These are phyloP conservation scores for Phytophthora melonis DNA, from an alignment of 352 stramenopile species.

Conservation along the genomic window DNA sequence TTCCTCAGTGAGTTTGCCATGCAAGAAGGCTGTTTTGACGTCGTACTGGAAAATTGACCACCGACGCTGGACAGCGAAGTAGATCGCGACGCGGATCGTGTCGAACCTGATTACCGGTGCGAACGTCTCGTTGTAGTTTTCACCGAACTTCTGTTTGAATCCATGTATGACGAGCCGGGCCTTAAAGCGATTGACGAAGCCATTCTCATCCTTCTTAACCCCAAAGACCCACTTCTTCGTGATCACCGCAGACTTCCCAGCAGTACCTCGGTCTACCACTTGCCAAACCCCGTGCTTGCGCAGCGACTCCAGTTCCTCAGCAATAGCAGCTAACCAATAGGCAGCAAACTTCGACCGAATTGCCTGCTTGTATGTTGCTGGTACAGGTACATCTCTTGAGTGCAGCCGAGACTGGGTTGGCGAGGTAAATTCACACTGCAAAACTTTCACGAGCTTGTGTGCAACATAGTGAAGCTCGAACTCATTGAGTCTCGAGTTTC, in stretches of 20 bases:
- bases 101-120: constrained; percentile 16
- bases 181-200: constrained; percentile 4
- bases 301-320: not conserved
- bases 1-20: too few species aligned
- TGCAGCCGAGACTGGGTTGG: too few species aligned
- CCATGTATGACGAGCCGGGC: constrained; percentile 10
- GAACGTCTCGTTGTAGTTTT: constrained; percentile 13
- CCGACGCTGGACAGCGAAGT: not conserved
- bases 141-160: constrained; percentile 12
- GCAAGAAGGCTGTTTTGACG: too few species aligned
- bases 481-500: too few species aligned
- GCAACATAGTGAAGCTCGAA: too few species aligned
- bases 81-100: not conserved
- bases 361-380: not conserved
- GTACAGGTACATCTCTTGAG: not conserved
- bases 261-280: not conserved
- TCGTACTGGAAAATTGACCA: too few species aligned
- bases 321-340: not conserved
- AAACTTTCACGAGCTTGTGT: too few species aligned
- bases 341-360: constrained; percentile 12
- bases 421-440: too few species aligned
- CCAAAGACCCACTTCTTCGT: constrained; percentile 11
- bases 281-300: constrained; percentile 8
- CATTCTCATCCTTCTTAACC: constrained; percentile 11
- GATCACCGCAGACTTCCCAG: too few species aligned